These are phyloP conservation scores for Dictyostelium citrinum DNA, from an alignment of 78 protist species.

Conservation along the genomic window DNA sequence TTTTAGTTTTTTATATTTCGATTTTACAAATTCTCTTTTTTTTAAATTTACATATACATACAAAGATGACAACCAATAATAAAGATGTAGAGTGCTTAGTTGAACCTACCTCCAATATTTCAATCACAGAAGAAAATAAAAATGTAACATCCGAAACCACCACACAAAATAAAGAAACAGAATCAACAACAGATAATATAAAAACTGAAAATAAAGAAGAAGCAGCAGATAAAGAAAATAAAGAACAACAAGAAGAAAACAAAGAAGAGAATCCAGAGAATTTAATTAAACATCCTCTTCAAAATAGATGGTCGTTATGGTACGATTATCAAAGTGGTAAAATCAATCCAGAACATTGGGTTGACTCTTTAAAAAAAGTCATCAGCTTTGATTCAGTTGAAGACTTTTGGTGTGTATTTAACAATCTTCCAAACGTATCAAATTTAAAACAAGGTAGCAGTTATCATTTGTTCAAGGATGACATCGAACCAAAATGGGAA, in stretches of 20 bases:
- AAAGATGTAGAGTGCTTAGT: slow-evolving; percentile 51
- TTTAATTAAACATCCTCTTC: slow-evolving; percentile 86
- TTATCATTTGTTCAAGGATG: slow-evolving; percentile 77
- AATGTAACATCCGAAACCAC: not conserved
- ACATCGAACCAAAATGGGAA: slow-evolving; percentile 80
- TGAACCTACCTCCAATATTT: slow-evolving; percentile 32
- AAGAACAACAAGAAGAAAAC: slow-evolving; percentile 13
- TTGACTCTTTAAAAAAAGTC: slow-evolving; percentile 64
- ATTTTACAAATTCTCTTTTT: not conserved
- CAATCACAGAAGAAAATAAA: slow-evolving; percentile 34
- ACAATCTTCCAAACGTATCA: slow-evolving; percentile 53
- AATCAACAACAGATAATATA: slow-evolving; percentile 7
- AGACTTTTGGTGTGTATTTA: slow-evolving; percentile 88
- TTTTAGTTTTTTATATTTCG: not conserved
- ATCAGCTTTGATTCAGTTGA: slow-evolving; percentile 85
- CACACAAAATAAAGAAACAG: not conserved
- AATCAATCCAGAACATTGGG: slow-evolving; percentile 67
- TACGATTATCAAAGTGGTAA: slow-evolving; percentile 84
- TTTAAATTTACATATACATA: not conserved
- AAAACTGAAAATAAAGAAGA: not conserved
- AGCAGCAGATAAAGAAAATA: slow-evolving; percentile 7
- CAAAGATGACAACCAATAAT: slow-evolving; percentile 10
- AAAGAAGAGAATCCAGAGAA: not conserved
- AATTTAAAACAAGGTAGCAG: slow-evolving; percentile 47
- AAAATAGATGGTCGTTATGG: slow-evolving; percentile 90